Conservation (phyloP, 495 filamentous ascomycete genomes). For the Talaromyces nanjingensis region DNA sequence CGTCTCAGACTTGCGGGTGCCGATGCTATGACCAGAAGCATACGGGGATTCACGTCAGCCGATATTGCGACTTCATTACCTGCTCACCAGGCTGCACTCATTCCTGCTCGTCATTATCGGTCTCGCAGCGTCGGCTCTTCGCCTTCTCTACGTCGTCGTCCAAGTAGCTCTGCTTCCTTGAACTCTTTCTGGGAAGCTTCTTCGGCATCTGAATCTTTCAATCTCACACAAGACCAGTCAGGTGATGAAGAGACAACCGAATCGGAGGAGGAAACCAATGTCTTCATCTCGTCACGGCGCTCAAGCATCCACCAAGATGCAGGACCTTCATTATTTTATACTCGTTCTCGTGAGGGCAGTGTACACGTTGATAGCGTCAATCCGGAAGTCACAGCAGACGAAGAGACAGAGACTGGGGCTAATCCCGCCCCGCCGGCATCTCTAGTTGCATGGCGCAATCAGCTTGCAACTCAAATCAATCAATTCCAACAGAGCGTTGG, state of each 20-base stretch:
- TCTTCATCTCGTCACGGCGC: conserved; percentile 39
- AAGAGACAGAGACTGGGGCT: conserved; percentile 23
- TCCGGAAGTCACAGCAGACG: conserved; percentile 17
- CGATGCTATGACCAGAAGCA: conserved; percentile 61
- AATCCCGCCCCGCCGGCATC: conserved; percentile 52
- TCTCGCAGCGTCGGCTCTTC: conserved; percentile 53
- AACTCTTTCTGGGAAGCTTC: conserved; percentile 55
- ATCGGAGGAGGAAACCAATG: conserved; percentile 24
- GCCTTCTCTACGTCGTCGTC: conserved; percentile 48
- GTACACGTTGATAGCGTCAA: conserved; percentile 11
- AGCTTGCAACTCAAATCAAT: conserved; percentile 69
- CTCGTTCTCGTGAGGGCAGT: conserved; percentile 18
- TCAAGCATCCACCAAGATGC: conserved; percentile 37
- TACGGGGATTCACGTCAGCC: conserved; percentile 62
- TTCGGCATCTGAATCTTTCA: conserved; percentile 33
- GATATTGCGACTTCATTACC: conserved; percentile 63
- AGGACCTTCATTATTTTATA: conserved; percentile 16
- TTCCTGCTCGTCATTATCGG: conserved; percentile 45
- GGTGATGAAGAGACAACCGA: conserved; percentile 33
- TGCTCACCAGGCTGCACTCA: conserved; percentile 47
- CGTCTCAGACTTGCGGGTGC: conserved; percentile 67
- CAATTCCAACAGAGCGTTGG: conserved; percentile 69
- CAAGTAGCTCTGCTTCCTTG: conserved; percentile 59
- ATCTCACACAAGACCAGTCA: conserved; percentile 40
- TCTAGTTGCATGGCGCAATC: conserved; percentile 68